Base-by-base conservation (phyloP, 2,329 filamentous ascomycete genomes). In the Chrysosporium keratinophilum region DNA sequence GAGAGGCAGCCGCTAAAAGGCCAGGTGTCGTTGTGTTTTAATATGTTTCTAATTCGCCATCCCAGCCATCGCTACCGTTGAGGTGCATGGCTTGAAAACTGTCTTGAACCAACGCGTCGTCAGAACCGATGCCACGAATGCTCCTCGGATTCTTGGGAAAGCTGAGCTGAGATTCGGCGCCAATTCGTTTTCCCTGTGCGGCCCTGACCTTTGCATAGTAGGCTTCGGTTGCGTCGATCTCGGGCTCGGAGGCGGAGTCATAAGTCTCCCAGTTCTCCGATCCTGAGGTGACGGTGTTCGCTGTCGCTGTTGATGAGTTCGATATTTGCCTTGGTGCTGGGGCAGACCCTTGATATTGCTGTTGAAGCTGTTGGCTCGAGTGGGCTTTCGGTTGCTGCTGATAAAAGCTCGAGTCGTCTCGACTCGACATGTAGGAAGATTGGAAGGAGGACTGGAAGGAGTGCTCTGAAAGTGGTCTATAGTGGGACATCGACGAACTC, bases 201-300 rank as follows among this genome's bases (percentile, higher is more conserved):
- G 83, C 82, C 54, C 84, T 79, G 52, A 90, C 73, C 69, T 87
- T 88, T 59, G 87, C 85, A 64, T 88, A 88, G 69, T 95, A 94
- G 9, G 81, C 78, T 57, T 93, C 87, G 3, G 83, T 83, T 0
- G 79, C 80, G 65, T 95, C 89, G 20, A 75, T 74, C 65, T 91
- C 87, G 0, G 78, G 76, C 62, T 88, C 86, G 0, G 85, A 88
- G 60, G 79, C 82, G 67, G 95, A 88, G 62, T 93, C 90, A 63
- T 93, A 97, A 9, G 90, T 95, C 70, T 97, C 91, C 91, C 91
- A 97, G 68, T 97, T 97, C 71, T 97, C 91, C 2, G 88, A 95
- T 1, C 87, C 88, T 4, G 87, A 88, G 23, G 86, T 77, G 19
- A 77, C 44, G 1, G 85, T 88, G n/a, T 73, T 73, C 19, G 74